Evolutionary conservation across 2,329 filamentous ascomycete genomes (phyloP).

Genomic region (Fusarium sp.): DNA sequence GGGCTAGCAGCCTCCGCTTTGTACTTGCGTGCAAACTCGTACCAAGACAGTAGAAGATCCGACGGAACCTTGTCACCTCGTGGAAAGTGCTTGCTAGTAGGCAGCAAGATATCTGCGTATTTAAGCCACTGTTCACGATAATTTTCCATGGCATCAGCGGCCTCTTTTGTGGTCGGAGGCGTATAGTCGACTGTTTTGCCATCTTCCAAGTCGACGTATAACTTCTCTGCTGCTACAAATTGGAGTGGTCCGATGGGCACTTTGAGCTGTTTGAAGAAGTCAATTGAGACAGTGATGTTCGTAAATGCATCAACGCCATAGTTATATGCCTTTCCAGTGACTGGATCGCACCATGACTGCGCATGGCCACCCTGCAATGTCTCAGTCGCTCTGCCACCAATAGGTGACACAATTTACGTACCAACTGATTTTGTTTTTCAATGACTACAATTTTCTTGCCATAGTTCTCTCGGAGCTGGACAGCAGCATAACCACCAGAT

Average conservation of each 20-base stretch:
- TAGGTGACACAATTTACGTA: fast-evolving
- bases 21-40: not conserved
- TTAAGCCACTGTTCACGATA: not conserved
- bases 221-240: not conserved
- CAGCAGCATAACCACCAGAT: not conserved
- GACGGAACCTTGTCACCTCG: not conserved
- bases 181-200: not conserved
- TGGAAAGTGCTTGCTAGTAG: not conserved
- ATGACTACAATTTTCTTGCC: not conserved
- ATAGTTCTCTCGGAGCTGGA: not conserved
- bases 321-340: not conserved
- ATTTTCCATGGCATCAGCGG: not conserved
- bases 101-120: not conserved
- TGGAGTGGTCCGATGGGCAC: not conserved
- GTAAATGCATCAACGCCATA: not conserved
- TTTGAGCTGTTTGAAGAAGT: not conserved
- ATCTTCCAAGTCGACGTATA: not conserved
- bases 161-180: not conserved
- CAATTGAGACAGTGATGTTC: not conserved
- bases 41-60: not conserved
- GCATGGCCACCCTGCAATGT: not conserved
- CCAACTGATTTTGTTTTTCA: not conserved
- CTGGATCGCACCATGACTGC: not conserved
- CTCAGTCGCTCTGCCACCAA: fast-evolving
- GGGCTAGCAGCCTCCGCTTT: not conserved